A percentile compares a stretch with the other conserved stretches of the same genome.
Conservation (phyloP, 176 grass and related monocot species). For the Eremochloa ophiuroides region DNA sequence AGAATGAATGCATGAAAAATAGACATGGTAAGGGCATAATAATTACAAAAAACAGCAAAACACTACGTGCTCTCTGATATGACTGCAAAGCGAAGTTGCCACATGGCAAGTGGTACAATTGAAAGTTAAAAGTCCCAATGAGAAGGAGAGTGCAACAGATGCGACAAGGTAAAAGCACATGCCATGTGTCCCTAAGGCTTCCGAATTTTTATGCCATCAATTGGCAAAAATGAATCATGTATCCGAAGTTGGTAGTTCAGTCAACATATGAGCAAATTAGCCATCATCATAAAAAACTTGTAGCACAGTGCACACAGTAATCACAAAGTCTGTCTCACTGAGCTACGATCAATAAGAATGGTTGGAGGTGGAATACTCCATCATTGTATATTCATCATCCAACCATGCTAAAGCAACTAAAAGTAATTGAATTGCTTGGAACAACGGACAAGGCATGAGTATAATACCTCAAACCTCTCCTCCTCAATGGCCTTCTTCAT, state of each 20-base stretch:
- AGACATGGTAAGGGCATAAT: not conserved
- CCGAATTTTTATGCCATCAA: not conserved
- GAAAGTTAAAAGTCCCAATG: not conserved
- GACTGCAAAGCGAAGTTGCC: not conserved
- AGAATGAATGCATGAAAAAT: constrained; percentile 14
- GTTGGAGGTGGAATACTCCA: not conserved
- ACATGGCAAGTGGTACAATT: not conserved
- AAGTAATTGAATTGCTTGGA: not conserved
- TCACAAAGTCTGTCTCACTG: not conserved
- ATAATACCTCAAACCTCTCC: constrained; percentile 65
- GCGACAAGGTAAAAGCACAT: not conserved
- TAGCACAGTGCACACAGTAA: not conserved
- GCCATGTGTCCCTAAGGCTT: not conserved
- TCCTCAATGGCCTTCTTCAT: constrained; percentile 58
- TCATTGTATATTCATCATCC: not conserved
- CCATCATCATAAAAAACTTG: not conserved
- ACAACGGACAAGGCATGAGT: not conserved
- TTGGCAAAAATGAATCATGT: not conserved
- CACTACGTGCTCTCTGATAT: not conserved
- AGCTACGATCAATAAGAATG: not conserved
- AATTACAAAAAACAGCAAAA: not conserved
- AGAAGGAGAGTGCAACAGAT: not conserved
- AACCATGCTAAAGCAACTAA: not conserved
- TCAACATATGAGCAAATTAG: not conserved
- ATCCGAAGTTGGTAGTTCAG: not conserved